These are phyloP conservation scores for Geoglossum glabrum DNA, from an alignment of 495 filamentous ascomycete genomes.

Conservation along the genomic window DNA sequence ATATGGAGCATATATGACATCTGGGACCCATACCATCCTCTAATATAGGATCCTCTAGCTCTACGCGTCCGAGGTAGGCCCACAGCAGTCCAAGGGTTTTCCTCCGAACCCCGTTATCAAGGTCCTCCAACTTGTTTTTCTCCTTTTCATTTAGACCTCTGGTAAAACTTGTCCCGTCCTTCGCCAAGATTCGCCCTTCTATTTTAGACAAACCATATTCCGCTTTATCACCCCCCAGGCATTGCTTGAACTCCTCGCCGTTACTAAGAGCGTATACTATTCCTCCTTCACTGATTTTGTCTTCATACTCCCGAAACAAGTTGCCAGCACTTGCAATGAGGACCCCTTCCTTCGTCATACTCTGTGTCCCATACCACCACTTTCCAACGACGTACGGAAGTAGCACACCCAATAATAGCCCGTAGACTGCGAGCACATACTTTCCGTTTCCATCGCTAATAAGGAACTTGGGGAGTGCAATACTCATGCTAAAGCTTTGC, in stretches of 20 bases:
- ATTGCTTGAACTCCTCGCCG: conserved; percentile 59
- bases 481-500: conserved; percentile 94
- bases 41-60: conserved; percentile 48
- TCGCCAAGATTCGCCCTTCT: conserved; percentile 52
- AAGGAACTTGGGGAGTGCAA: conserved; percentile 84
- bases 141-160: conserved; percentile 49
- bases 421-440: conserved; percentile 83
- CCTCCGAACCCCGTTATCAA: conserved; percentile 50
- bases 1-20: neutral
- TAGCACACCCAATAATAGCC: conserved; percentile 63
- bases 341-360: conserved; percentile 77
- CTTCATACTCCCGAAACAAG: conserved; percentile 80
- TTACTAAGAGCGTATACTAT: conserved; percentile 61
- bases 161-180: conserved; percentile 24
- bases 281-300: conserved; percentile 57
- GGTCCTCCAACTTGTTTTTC: conserved; percentile 40
- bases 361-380: conserved; percentile 97
- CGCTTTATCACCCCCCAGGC: conserved; percentile 49
- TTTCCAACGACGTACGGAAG: conserved; percentile 84
- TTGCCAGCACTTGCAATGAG: conserved; percentile 80
- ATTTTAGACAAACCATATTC: conserved; percentile 60
- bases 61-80: conserved; percentile 81
- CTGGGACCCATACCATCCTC: conserved; percentile 41
- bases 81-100: conserved; percentile 82
- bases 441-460: conserved; percentile 86